Evolutionary conservation across 805 yeast species (phyloP).

Genomic region (Candida easanensis): DNA sequence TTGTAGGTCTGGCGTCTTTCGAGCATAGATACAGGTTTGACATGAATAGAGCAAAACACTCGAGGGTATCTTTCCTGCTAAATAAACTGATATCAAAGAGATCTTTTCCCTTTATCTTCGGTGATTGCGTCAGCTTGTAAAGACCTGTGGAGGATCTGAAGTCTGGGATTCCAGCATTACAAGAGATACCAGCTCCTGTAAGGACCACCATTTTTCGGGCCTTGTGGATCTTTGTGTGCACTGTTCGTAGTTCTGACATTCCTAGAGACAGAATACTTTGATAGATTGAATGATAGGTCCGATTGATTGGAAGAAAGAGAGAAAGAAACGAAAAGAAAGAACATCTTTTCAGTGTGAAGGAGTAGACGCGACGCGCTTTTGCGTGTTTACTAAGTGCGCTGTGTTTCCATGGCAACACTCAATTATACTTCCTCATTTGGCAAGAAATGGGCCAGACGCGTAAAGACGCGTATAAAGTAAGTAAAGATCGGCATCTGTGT

Average conservation of each 20-base stretch:
- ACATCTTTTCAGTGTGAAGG: too few relatives aligned
- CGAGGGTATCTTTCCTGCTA: conserved; percentile 59
- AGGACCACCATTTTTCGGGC: conserved; percentile 56
- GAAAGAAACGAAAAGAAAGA: too few relatives aligned
- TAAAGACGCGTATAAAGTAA: too few relatives aligned
- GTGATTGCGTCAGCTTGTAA: conserved; percentile 47
- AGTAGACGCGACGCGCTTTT: too few relatives aligned
- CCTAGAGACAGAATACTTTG: not conserved
- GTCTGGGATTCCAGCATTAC: conserved; percentile 97
- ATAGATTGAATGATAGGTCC: too few relatives aligned
- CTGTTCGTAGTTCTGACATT: not conserved
- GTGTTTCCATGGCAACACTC: too few relatives aligned
- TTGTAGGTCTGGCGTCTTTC: conserved; percentile 70
- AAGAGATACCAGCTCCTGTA: conserved; percentile 96
- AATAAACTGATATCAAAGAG: conserved; percentile 85
- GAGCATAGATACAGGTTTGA: conserved; percentile 69
- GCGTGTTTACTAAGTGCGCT: too few relatives aligned
- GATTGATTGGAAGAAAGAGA: too few relatives aligned
- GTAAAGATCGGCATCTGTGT: too few relatives aligned
- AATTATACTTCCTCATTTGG: too few relatives aligned
- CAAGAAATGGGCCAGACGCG: too few relatives aligned
- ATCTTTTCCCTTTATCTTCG: conserved; percentile 81
- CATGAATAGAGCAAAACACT: conserved; percentile 87
- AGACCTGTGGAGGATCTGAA: conserved; percentile 83
- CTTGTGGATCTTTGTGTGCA: conserved; percentile 22